phyloP scores from a whole-genome alignment of 2,329 filamentous ascomycete species.

The Teratosphaeria zuluensis region DNA sequence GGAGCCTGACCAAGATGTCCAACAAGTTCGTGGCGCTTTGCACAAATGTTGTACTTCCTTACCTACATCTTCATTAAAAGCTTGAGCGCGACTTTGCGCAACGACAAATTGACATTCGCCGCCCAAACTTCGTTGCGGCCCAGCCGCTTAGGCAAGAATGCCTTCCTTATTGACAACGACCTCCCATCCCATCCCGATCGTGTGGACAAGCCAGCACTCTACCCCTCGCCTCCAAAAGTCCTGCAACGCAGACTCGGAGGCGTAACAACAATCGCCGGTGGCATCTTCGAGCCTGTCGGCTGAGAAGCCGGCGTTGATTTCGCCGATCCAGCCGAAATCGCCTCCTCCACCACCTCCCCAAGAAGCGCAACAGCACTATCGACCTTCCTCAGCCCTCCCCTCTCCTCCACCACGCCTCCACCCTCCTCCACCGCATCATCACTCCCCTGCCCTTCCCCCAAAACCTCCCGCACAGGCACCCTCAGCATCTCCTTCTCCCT shows the following conservation, averaged over 20 bases:
- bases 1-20: no score
- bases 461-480: background rate
- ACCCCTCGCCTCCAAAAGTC: background rate
- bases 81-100: no score
- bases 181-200: no score
- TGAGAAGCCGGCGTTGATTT: background rate
- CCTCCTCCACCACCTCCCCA: background rate
- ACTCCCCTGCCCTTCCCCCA: background rate
- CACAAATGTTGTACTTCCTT: no score
- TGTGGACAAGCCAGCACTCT: background rate
- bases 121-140: no score
- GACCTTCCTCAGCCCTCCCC: background rate
- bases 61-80: no score
- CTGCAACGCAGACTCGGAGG: slow-evolving; percentile 3
- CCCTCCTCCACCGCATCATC: no score
- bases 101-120: no score
- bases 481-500: background rate
- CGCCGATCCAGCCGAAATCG: background rate
- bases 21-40: no score
- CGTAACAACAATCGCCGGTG: background rate
- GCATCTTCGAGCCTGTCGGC: background rate
- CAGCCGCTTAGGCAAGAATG: no score
- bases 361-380: background rate
- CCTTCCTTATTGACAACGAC: no score
- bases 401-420: background rate